Evolutionary conservation across 208 protist genomes (phyloP), one percentile per base, ranked within the genome.

Genomic region (Tritrichomonas musculus): DNA sequence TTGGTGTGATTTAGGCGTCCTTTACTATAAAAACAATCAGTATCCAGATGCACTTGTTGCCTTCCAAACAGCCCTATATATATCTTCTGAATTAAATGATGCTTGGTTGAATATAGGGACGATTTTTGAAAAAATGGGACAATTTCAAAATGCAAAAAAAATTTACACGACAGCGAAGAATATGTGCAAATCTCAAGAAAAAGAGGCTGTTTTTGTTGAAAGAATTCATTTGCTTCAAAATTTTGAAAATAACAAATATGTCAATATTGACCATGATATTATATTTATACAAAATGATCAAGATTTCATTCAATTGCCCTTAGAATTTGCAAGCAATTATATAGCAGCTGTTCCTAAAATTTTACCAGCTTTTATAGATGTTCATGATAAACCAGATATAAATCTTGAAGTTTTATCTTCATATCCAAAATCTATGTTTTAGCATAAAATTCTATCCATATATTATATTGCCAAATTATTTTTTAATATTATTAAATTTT

Each of bases 11-110:
- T 36, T 88, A 39, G 77, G 77, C 2, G n/a, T 88, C 22, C 47
- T 88, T 57, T 88, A 88, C 47, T 88, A 22, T 36, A 88, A 57
- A 22, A 88, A 57, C 57, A 27, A 88, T 33, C 77, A 88, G 57
- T 33, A 33, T 53, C 47, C 53, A 88, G 77, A 88, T 57, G 41
- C 77, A 27, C 33, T 57, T 5, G 27, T 88, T 39, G 77, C 77
- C 57, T 88, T 88, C 27, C 77, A 88, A 57, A 53, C 47, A 39
- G 77, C 77, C 39, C 2, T 88, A 33, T 53, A 57, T 39, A 14
- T 44, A 39, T 33, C 33, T 14, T 9, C 47, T 60, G 41, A 88
- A 41, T 33, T 88, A 39, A 0, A 22, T 39, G 77, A 88, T 20
- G 77, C 77, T 55, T 88, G 77, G 77, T n/a, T 88, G 1, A 88